These are phyloP conservation scores for Nicotiana rustica DNA, from an alignment of 305 asterid genomes.

Conservation along the genomic window DNA sequence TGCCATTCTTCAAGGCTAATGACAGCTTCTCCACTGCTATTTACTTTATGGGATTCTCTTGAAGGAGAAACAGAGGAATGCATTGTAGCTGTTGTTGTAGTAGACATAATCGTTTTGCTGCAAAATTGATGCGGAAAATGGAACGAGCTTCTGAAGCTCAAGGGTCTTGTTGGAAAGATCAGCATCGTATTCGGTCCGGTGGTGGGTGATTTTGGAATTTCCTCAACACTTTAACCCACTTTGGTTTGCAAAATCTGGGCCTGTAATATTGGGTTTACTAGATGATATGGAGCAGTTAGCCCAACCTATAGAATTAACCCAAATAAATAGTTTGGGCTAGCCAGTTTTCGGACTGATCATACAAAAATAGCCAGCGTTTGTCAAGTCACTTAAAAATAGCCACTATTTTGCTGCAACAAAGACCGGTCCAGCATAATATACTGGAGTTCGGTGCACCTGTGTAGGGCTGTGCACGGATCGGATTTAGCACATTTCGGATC, in stretches of 20 bases:
- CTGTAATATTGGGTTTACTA: not conserved
- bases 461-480: no score
- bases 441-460: no score
- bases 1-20: conserved; percentile 87
- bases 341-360: no score
- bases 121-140: conserved; percentile 26
- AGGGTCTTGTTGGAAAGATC: conserved; percentile 20
- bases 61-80: conserved; percentile 37
- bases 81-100: conserved; percentile 42
- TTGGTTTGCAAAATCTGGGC: not conserved
- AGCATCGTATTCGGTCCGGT: conserved; percentile 20
- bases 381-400: no score
- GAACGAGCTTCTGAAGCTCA: not conserved
- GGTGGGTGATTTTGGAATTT: not conserved
- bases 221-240: not conserved
- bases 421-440: no score
- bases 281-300: not conserved
- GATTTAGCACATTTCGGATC: no score
- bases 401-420: no score
- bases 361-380: no score
- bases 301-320: no score
- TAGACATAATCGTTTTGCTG: not conserved
- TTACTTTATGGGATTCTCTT: conserved; percentile 17
- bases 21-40: conserved; percentile 39
- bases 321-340: no score